A percentile compares a stretch with the other conserved stretches of the same genome.
Conservation (phyloP, 345 rosid genomes). For the Rubroshorea leprosula region DNA sequence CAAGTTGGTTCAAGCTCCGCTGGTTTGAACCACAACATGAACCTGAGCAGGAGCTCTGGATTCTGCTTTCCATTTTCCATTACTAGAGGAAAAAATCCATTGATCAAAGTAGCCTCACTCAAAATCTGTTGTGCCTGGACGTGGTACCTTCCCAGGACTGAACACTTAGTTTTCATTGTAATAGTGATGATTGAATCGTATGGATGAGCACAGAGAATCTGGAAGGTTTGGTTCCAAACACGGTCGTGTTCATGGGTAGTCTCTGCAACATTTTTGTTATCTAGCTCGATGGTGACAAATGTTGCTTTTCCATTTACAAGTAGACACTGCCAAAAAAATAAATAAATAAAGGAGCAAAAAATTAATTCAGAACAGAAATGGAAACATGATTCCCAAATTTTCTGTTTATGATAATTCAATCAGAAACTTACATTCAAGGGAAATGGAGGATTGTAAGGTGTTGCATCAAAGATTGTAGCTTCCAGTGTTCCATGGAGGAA, state of each 20-base stretch:
- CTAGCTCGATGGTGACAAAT: slow-evolving; percentile 65
- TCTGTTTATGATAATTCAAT: not conserved
- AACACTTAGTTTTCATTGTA: slow-evolving; percentile 60
- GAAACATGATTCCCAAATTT: not conserved
- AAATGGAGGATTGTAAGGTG: slow-evolving; percentile 53
- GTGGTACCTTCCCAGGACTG: slow-evolving; percentile 50
- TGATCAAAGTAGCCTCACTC: slow-evolving; percentile 39
- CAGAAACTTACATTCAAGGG: slow-evolving; percentile 47
- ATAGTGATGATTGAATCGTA: slow-evolving; percentile 54
- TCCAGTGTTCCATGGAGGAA: slow-evolving; percentile 90
- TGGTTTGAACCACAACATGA: slow-evolving; percentile 78
- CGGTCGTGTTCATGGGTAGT: slow-evolving; percentile 61
- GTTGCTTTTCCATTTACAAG: slow-evolving; percentile 42
- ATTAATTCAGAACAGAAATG: not conserved
- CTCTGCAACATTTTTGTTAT: slow-evolving; percentile 54
- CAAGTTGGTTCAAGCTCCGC: slow-evolving; percentile 62
- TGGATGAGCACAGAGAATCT: slow-evolving; percentile 71
- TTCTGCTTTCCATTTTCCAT: slow-evolving; percentile 42
- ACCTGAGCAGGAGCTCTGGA: slow-evolving; percentile 49
- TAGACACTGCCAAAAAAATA: slow-evolving; percentile 40
- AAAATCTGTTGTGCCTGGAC: slow-evolving; percentile 48
- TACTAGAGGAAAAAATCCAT: slow-evolving; percentile 55
- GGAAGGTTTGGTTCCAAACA: slow-evolving; percentile 88
- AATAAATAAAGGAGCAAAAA: not conserved
- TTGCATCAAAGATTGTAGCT: slow-evolving; percentile 72